These are phyloP conservation scores for Hypoxylon sp. DNA, from an alignment of 2,329 filamentous ascomycete genomes.

Conservation along the genomic window DNA sequence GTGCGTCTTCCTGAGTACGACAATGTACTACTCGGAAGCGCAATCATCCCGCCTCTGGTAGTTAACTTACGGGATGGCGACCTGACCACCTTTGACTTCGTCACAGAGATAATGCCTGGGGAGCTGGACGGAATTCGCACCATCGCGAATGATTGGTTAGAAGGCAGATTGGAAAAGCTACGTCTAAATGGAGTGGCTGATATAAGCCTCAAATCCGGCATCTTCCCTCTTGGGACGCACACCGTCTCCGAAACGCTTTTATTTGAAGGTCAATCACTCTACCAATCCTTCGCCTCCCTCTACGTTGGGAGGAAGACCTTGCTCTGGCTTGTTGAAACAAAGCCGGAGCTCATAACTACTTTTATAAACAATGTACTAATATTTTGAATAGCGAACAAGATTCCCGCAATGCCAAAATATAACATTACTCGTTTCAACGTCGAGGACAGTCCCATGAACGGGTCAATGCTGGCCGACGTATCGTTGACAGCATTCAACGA, in stretches of 20 bases:
- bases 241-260: slow-evolving; percentile 79
- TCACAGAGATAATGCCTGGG: slow-evolving; percentile 82
- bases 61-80: slow-evolving; percentile 84
- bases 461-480: slow-evolving; percentile 85
- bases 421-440: slow-evolving; percentile 86
- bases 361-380: slow-evolving; percentile 55
- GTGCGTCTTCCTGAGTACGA: slow-evolving; percentile 89
- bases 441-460: slow-evolving; percentile 73
- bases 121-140: slow-evolving; percentile 82
- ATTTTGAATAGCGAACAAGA: slow-evolving; percentile 70
- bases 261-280: slow-evolving; percentile 86
- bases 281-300: slow-evolving; percentile 72
- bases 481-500: slow-evolving; percentile 80
- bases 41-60: slow-evolving; percentile 80
- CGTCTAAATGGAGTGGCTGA: slow-evolving; percentile 80
- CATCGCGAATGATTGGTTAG: slow-evolving; percentile 90
- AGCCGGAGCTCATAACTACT: slow-evolving; percentile 29
- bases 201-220: slow-evolving; percentile 82
- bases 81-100: slow-evolving; percentile 82
- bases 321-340: slow-evolving; percentile 53
- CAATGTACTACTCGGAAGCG: slow-evolving; percentile 82
- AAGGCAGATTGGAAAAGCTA: slow-evolving; percentile 80
- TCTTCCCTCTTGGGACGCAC: slow-evolving; percentile 85
- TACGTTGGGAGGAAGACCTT: slow-evolving; percentile 73
- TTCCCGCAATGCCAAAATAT: slow-evolving; percentile 85